Percentiles rank a stretch among this genome's conserved stretches.
Conservation (phyloP, 1,284 basidiomycete species). For the Lentinula novae-zelandiae region DNA sequence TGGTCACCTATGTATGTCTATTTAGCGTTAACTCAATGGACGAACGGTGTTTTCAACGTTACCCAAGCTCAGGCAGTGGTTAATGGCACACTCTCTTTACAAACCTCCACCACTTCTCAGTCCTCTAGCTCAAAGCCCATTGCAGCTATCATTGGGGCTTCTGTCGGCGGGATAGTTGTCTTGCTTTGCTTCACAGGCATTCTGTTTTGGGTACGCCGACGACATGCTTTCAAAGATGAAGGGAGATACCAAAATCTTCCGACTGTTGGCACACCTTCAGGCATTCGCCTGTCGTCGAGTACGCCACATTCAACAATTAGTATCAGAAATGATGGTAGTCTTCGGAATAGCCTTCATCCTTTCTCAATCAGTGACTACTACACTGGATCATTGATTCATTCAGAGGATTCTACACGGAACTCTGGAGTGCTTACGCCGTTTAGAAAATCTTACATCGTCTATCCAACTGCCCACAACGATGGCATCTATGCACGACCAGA, state of each 20-base stretch:
- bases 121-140: neutral
- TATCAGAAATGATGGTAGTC: neutral
- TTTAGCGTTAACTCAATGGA: neutral
- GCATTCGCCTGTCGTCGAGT: neutral
- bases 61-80: neutral
- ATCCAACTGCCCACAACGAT: neutral
- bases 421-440: neutral
- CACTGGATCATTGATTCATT: neutral
- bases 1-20: neutral
- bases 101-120: neutral
- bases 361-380: neutral
- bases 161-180: neutral
- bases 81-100: neutral
- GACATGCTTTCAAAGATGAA: neutral
- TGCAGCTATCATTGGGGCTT: slow-evolving; percentile 2
- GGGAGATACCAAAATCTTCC: neutral
- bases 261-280: neutral
- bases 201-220: neutral
- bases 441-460: neutral
- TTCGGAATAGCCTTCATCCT: neutral
- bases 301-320: neutral
- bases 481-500: neutral
- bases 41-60: neutral
- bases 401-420: neutral
- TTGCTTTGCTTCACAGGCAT: neutral